Conservation (phyloP, 2,329 filamentous ascomycete genomes). For the Arthrobotrys sphaeroides region DNA sequence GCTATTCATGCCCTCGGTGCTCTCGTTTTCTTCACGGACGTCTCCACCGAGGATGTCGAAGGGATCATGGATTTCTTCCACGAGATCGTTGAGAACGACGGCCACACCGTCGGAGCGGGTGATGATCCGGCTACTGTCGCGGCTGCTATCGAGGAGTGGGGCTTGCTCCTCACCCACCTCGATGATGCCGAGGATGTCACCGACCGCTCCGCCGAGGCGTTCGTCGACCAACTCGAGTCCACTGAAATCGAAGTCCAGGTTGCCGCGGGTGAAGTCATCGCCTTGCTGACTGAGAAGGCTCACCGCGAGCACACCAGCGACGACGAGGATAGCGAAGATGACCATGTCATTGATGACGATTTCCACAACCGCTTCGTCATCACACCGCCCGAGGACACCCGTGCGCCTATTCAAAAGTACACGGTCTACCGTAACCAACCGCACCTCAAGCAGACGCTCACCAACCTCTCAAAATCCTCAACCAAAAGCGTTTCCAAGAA, state of each 20-base stretch:
- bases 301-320: conserved; percentile 66
- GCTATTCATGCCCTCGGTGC: conserved; percentile 78
- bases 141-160: conserved; percentile 80
- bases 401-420: conserved; percentile 69
- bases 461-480: conserved; percentile 69
- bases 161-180: conserved; percentile 78
- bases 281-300: conserved; percentile 80
- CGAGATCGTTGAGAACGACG: conserved; percentile 82
- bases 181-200: conserved; percentile 78
- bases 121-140: conserved; percentile 77
- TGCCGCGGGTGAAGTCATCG: conserved; percentile 80
- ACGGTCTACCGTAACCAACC: conserved; percentile 73
- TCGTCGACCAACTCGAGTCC: conserved; percentile 85
- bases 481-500: conserved; percentile 72
- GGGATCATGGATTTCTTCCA: conserved; percentile 79
- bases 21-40: conserved; percentile 79
- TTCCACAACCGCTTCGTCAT: conserved; percentile 58
- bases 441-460: conserved; percentile 70
- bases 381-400: conserved; percentile 59
- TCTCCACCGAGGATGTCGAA: conserved; percentile 72
- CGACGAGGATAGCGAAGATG: conserved; percentile 63
- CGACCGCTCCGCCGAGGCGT: conserved; percentile 77
- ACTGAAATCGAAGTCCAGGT: conserved; percentile 77
- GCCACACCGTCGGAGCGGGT: conserved; percentile 74
- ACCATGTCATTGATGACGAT: conserved; percentile 57